phyloP scores from a whole-genome alignment of 805 yeast genomes.

The Wickerhamiella sergipiensis region DNA sequence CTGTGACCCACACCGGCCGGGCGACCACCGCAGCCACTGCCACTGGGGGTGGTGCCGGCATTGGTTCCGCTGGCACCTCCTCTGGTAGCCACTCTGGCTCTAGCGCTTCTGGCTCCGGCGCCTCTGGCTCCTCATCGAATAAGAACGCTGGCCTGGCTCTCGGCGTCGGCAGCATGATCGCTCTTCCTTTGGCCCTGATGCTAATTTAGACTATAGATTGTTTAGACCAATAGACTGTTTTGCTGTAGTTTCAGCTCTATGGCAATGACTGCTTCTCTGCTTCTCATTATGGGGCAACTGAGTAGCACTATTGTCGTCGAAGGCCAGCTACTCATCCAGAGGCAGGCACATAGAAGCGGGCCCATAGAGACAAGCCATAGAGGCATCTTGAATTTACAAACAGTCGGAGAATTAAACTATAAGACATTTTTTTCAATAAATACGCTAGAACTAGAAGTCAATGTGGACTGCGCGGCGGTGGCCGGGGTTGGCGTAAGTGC shows the following conservation, averaged over 20 bases:
- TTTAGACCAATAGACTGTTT: too few relatives aligned
- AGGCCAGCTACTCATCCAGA: too few relatives aligned
- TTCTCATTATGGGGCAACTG: too few relatives aligned
- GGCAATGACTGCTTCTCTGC: too few relatives aligned
- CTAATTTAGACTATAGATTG: too few relatives aligned
- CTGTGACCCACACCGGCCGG: too few relatives aligned
- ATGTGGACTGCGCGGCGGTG: background rate
- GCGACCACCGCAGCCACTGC: background rate
- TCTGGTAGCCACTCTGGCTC: background rate
- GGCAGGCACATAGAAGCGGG: too few relatives aligned
- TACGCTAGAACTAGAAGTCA: background rate
- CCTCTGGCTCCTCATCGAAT: background rate
- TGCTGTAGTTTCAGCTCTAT: too few relatives aligned
- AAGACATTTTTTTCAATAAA: background rate
- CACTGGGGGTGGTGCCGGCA: background rate
- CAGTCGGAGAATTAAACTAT: too few relatives aligned
- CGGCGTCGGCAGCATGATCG: background rate
- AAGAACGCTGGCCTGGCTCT: background rate
- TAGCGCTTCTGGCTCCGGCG: background rate
- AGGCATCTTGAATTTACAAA: too few relatives aligned
- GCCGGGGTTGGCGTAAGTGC: background rate
- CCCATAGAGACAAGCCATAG: too few relatives aligned
- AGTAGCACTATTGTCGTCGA: too few relatives aligned
- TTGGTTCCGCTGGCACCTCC: background rate
- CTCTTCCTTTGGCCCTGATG: background rate